phyloP scores from a whole-genome alignment of 2,329 filamentous ascomycete genomes.

The Chalara sp. region DNA sequence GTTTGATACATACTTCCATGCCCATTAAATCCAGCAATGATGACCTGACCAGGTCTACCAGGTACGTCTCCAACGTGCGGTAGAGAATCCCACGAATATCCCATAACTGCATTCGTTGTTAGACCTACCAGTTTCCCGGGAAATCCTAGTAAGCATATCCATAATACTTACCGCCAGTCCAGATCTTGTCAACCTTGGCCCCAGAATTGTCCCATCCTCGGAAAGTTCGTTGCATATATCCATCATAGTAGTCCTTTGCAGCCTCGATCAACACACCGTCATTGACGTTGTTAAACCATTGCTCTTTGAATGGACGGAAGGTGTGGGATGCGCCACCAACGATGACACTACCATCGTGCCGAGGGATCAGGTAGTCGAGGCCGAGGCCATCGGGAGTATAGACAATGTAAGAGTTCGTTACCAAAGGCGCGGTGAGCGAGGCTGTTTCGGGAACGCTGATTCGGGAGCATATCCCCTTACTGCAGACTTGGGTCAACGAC shows the following conservation, averaged over 20 bases:
- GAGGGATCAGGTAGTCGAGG: slow-evolving; percentile 19
- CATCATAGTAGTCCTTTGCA: slow-evolving; percentile 37
- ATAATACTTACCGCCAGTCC: slow-evolving; percentile 9
- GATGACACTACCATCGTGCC: slow-evolving; percentile 25
- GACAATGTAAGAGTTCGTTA: neutral
- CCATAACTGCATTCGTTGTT: slow-evolving; percentile 30
- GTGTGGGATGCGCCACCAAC: slow-evolving; percentile 34
- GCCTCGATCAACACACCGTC: slow-evolving; percentile 38
- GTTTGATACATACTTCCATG: slow-evolving; percentile 32
- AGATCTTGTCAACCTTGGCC: slow-evolving; percentile 27
- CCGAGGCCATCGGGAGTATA: neutral
- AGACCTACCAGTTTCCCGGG: neutral
- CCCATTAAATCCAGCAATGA: slow-evolving; percentile 44
- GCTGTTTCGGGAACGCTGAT: neutral
- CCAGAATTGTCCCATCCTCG: slow-evolving; percentile 40
- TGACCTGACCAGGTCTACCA: slow-evolving; percentile 30
- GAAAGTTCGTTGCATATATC: slow-evolving; percentile 42
- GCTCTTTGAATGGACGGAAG: slow-evolving; percentile 24
- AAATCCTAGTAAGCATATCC: neutral
- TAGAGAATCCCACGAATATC: slow-evolving; percentile 33
- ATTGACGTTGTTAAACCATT: slow-evolving; percentile 41
- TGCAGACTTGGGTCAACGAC: neutral
- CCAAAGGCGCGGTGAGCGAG: neutral
- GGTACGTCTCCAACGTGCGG: slow-evolving; percentile 40
- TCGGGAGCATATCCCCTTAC: neutral